phyloP scores from a whole-genome alignment of 2,329 filamentous ascomycete genomes.

The Talaromyces rugulosus region DNA sequence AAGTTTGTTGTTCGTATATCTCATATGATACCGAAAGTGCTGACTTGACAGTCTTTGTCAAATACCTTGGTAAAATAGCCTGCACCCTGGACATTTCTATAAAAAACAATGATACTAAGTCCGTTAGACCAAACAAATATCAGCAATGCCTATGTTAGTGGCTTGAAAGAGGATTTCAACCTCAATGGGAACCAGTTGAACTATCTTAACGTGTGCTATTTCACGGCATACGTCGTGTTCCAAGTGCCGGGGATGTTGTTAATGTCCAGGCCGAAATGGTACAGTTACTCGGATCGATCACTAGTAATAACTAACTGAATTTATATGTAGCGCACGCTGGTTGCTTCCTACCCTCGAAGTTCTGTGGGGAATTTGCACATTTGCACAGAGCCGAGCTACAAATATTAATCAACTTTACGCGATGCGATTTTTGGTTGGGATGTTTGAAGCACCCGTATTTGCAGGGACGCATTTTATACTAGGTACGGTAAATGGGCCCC shows the following conservation, averaged over 20 bases:
- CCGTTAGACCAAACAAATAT: slow-evolving; percentile 26
- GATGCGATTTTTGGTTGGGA: slow-evolving; percentile 30
- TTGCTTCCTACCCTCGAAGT: slow-evolving; percentile 27
- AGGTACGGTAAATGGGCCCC: slow-evolving; percentile 14
- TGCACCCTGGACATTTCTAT: slow-evolving; percentile 18
- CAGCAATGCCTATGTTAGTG: slow-evolving; percentile 31
- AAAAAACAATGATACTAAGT: not conserved
- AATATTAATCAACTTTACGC: slow-evolving; percentile 31
- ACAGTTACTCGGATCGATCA: not conserved
- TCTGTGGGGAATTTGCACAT: slow-evolving; percentile 32
- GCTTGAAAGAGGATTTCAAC: slow-evolving; percentile 28
- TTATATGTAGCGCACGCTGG: not conserved
- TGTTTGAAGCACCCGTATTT: slow-evolving; percentile 30
- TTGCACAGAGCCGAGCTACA: slow-evolving; percentile 28
- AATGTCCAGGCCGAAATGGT: slow-evolving; percentile 27
- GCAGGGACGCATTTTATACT: slow-evolving; percentile 31
- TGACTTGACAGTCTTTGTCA: slow-evolving; percentile 4
- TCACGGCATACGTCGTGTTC: slow-evolving; percentile 27
- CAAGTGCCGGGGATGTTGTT: slow-evolving; percentile 27
- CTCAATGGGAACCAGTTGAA: slow-evolving; percentile 29
- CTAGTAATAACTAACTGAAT: not conserved
- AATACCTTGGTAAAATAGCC: slow-evolving; percentile 5
- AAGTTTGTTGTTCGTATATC: slow-evolving; percentile 15
- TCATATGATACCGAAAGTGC: slow-evolving; percentile 17
- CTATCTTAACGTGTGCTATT: slow-evolving; percentile 26